Evolutionary conservation across 1,284 basidiomycete species (phyloP), one percentile per base, ranked within the genome.

Genomic region (Inonotus obliquus): DNA sequence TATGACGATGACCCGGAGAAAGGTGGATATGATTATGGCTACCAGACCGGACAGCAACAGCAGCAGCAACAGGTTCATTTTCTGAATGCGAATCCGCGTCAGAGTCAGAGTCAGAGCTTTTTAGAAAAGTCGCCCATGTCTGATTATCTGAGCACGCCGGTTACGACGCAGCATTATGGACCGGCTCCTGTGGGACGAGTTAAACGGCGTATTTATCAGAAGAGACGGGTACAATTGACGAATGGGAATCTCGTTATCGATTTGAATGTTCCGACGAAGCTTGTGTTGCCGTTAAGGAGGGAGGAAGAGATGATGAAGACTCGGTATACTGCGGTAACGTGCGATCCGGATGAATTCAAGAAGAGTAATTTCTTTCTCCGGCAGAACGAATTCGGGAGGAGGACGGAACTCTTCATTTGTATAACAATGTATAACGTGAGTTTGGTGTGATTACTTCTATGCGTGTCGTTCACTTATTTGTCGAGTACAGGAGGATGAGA

Each of bases 361-460:
- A 81, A 80, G 64, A 86, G 86, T 47, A 87, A 89, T 6, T 94
- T 94, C 70, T 89, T 89, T 60, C 80, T 99, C 35, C 82, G 96
- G 48, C 96, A 98, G 70, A 91, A 91, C 67, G 81, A 90, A 68
- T 85, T 79, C 67, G 84, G 85, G 41, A 81, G 96, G 47, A 83
- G 88, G 65, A 99, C 95, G 1, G 97, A 99, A 71, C 73, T 99
- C 53, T 93, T 97, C 76, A 90, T 97, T 73, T 91, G 92, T 65
- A 91, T 98, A 70, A 98, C 96, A 21, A 95, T 98, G 94, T 97
- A 91, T 73, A 94, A 94, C 70, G 90, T 91, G 69, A 66, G 87
- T 79, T 9, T 23, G 17, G 14, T 17, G 2, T 4, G 19, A 17
- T 21, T 44, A n/a, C 11, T n/a, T 25, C n/a, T 19, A 54, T 6